Evolutionary conservation across 257 asterid genomes (phyloP), one percentile per base, ranked within the genome.

Genomic region (Petunia axillaris): DNA sequence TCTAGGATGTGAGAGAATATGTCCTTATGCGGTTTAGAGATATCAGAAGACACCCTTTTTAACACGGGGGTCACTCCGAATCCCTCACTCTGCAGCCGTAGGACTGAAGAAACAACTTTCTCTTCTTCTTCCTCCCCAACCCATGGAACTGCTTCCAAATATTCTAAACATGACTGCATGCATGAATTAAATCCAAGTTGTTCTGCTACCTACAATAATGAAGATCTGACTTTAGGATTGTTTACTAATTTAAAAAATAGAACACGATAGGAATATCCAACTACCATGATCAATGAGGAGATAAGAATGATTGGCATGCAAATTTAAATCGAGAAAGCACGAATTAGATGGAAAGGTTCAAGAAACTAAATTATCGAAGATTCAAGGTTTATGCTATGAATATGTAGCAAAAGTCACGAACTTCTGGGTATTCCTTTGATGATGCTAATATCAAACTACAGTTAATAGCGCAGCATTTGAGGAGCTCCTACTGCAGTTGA

Each of bases 81-180:
- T 81, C 93, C 93, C 84, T 93, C 96, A 8, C 85, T 86, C 83
- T 88, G 91, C 16, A 95, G 94, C 64, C 81, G 90, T 73, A 83
- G 68, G 70, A 95, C 88, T 10, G 93, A 89, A 16, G 94, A 83
- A 75, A 95, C 93, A 41, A 95, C 99, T 75, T 84, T 92, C 83
- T 92, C 94, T 86, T 95, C 99, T 84, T 95, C 99, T 74, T 95
- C 99, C 82, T 93, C 96, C 55, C 99, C 99, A 16, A 92, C 96
- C 99, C 99, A 95, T 0, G 99, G 99, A 75, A 89, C 99, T 13
- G 99, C 98, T 91, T 95, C 99, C 87, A 95, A 88, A 91, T 92
- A 91, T 79, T 92, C 98, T 88, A 95, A 87, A 83, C 99, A 95
- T 6, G 91, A 87, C 55, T 81, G 86, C 80, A 92, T 83, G 86